These are phyloP conservation scores for Agrocybe pediades DNA, from an alignment of 768 basidiomycete genomes.

Conservation along the genomic window DNA sequence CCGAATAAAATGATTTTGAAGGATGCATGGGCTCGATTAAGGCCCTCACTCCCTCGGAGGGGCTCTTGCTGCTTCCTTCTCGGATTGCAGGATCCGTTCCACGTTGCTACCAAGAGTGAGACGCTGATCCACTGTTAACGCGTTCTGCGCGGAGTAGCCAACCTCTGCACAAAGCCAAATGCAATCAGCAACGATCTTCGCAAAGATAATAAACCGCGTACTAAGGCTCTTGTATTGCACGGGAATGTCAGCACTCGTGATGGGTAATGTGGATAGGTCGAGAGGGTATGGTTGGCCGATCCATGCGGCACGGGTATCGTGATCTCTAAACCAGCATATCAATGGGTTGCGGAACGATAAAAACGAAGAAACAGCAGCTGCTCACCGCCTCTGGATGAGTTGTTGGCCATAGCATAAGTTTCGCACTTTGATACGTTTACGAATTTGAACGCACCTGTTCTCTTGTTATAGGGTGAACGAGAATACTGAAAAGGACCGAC, in stretches of 20 bases:
- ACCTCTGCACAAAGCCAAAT: constrained; percentile 45
- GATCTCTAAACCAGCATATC: constrained; percentile 59
- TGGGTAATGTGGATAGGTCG: constrained; percentile 57
- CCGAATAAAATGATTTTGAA: too few species aligned
- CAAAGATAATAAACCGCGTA: constrained; percentile 31
- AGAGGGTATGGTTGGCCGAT: constrained; percentile 72
- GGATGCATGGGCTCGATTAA: too few species aligned
- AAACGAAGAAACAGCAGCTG: not conserved
- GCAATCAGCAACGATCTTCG: not conserved
- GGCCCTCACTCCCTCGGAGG: constrained; percentile 42
- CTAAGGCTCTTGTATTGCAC: constrained; percentile 69
- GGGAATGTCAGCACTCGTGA: constrained; percentile 56
- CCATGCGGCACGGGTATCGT: constrained; percentile 72
- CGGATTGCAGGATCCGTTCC: constrained; percentile 56
- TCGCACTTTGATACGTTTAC: not conserved
- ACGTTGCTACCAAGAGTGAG: constrained; percentile 60
- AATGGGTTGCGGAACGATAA: not conserved
- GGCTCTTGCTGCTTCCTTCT: constrained; percentile 72
- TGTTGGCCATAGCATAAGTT: not conserved
- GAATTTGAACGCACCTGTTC: constrained; percentile 54
- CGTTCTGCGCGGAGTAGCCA: constrained; percentile 63
- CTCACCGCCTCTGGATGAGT: constrained; percentile 46
- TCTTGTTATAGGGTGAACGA: constrained; percentile 74
- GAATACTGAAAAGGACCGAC: constrained; percentile 44
- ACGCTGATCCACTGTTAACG: constrained; percentile 61